Percentiles rank a stretch among this genome's conserved stretches.
Evolutionary conservation across 2,329 filamentous ascomycete genomes (phyloP).

Genomic region (Malbranchea zuffiana): DNA sequence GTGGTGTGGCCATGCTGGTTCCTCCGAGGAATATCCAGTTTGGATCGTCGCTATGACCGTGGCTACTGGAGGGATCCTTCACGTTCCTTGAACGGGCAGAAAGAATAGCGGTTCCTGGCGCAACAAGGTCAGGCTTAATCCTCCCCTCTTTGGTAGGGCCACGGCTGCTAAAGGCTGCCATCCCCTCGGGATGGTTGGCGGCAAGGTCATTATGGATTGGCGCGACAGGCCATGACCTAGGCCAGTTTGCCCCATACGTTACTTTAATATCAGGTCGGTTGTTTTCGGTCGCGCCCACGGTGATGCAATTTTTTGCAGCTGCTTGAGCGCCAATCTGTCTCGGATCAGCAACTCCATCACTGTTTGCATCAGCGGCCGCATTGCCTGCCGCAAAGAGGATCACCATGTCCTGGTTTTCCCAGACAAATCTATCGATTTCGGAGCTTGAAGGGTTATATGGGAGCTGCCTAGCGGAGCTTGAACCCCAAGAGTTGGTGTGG

Average conservation of each 20-base stretch:
- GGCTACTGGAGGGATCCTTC: conserved; percentile 1
- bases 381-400: conserved; percentile 20
- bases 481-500: conserved; percentile 20
- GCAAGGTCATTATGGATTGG: conserved; percentile 12
- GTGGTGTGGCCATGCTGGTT: conserved; percentile 20
- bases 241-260: conserved; percentile 11
- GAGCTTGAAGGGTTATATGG: conserved; percentile 12
- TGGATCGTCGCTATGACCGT: conserved; percentile 12
- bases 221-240: conserved; percentile 5
- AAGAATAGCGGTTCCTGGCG: conserved; percentile 18
- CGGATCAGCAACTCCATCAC: conserved; percentile 13
- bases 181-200: conserved; percentile 15
- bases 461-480: conserved; percentile 10
- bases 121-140: conserved; percentile 20
- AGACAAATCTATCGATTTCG: conserved; percentile 18
- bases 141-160: conserved; percentile 16
- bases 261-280: conserved; percentile 14
- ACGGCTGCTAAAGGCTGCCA: conserved; percentile 19
- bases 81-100: conserved; percentile 13
- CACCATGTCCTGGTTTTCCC: conserved; percentile 17
- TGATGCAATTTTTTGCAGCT: conserved; percentile 20
- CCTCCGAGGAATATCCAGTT: conserved; percentile 15
- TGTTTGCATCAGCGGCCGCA: conserved; percentile 12
- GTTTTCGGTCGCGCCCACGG: conserved; percentile 19
- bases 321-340: conserved; percentile 16